These are phyloP conservation scores for Globisporangium acanthophoron DNA, from an alignment of 352 stramenopile species.

Conservation along the genomic window DNA sequence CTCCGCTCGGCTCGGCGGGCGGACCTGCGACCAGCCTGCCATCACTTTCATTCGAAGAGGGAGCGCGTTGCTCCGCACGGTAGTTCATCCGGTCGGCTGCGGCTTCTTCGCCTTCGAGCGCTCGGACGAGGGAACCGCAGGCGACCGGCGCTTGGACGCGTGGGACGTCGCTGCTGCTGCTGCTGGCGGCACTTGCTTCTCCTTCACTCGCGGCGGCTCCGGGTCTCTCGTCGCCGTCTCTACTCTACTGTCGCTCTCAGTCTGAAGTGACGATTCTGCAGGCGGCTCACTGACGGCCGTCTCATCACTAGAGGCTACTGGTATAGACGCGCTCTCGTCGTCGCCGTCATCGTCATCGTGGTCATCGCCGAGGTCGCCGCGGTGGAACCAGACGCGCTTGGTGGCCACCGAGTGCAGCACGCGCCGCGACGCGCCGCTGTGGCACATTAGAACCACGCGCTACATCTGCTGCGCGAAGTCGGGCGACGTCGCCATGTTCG, in stretches of 20 bases:
- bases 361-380: not conserved
- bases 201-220: too few species aligned
- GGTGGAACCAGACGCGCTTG: constrained; percentile 57
- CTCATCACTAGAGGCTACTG: too few species aligned
- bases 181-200: not conserved
- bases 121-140: not conserved
- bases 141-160: constrained; percentile 11
- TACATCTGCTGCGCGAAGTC: constrained; percentile 63
- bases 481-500: constrained; percentile 54
- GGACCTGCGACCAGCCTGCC: too few species aligned
- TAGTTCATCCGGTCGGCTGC: constrained; percentile 1
- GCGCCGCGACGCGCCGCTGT: constrained; percentile 41
- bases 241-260: too few species aligned
- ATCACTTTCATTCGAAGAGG: too few species aligned
- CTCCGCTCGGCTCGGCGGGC: too few species aligned
- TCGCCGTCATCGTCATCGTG: not conserved
- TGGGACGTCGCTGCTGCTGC: not conserved
- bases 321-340: not conserved
- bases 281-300: too few species aligned
- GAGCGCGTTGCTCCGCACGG: too few species aligned
- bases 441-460: constrained; percentile 55
- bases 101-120: constrained; percentile 6
- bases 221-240: too few species aligned
- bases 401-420: constrained; percentile 55
- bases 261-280: too few species aligned